Percentiles rank a stretch among this genome's conserved stretches.
Conservation (phyloP, 305 asterid species). For the Petunia hybrid region DNA sequence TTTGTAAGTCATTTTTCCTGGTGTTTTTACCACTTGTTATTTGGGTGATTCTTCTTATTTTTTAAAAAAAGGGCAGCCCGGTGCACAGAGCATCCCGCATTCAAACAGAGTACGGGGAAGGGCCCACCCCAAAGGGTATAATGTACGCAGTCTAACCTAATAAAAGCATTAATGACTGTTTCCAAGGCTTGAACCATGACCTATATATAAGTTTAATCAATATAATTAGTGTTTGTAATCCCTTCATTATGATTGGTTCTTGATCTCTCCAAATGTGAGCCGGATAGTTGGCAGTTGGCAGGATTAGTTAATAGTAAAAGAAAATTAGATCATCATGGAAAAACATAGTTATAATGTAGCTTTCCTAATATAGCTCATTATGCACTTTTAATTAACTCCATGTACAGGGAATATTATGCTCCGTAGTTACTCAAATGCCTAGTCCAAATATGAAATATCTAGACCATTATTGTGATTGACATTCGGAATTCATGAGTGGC, state of each 20-base stretch:
- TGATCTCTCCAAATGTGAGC: neutral
- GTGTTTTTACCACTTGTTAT: neutral
- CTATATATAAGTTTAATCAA: neutral
- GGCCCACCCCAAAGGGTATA: too few relatives aligned
- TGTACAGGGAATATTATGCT: neutral
- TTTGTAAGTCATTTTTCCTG: too few relatives aligned
- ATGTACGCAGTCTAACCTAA: too few relatives aligned
- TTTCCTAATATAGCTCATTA: neutral
- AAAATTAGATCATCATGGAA: neutral
- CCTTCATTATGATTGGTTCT: conserved; percentile 21
- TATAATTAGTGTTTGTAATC: neutral
- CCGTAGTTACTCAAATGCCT: neutral
- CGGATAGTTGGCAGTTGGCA: neutral
- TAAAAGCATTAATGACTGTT: too few relatives aligned
- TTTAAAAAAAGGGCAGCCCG: neutral
- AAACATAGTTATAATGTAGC: too few relatives aligned
- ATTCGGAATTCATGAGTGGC: neutral
- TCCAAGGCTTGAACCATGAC: too few relatives aligned
- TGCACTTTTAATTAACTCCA: neutral
- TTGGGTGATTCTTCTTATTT: neutral
- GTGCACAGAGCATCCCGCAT: too few relatives aligned
- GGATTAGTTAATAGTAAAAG: neutral
- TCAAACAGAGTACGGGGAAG: too few relatives aligned
- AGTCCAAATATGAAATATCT: neutral
- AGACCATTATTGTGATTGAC: neutral